phyloP scores from a whole-genome alignment of 225 moss, liverwort and hornwort genomes.

The Physcomitrellopsis africana region DNA sequence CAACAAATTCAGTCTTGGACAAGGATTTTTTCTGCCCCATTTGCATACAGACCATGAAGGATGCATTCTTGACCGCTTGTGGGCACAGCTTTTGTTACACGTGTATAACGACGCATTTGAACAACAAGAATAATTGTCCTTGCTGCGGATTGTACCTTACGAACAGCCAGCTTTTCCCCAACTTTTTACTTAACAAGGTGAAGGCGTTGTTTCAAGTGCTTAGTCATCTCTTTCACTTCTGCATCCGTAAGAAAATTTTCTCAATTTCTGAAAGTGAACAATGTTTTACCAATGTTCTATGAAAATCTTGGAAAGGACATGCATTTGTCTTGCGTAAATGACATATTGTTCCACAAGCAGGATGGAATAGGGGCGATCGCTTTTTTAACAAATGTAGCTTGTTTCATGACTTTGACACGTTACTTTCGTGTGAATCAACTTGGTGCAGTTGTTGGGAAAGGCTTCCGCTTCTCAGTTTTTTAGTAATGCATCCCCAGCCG shows the following conservation, averaged over 20 bases:
- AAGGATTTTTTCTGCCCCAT: slow-evolving; percentile 98
- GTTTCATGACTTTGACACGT: slow-evolving; percentile 1
- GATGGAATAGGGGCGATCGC: slow-evolving; percentile 1
- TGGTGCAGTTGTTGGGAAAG: slow-evolving; percentile 76
- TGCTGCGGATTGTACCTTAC: slow-evolving; percentile 82
- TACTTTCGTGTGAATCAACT: slow-evolving; percentile 24
- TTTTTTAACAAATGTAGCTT: background rate
- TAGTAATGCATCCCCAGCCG: slow-evolving; percentile 82
- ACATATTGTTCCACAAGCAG: too few relatives aligned
- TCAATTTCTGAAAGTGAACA: too few relatives aligned
- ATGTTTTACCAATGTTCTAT: background rate
- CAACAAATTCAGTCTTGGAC: slow-evolving; percentile 64
- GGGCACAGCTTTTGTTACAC: slow-evolving; percentile 98
- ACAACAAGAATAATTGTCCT: slow-evolving; percentile 90
- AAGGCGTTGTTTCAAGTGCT: slow-evolving; percentile 20
- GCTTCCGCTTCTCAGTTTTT: slow-evolving; percentile 80
- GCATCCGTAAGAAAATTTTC: too few relatives aligned
- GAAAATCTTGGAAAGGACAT: too few relatives aligned
- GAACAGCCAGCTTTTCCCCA: slow-evolving; percentile 81
- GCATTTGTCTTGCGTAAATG: too few relatives aligned
- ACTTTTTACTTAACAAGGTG: slow-evolving; percentile 92
- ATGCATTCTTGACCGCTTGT: slow-evolving; percentile 89
- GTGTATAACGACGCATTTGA: slow-evolving; percentile 91
- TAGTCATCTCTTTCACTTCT: background rate
- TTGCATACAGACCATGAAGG: slow-evolving; percentile 97